Percentiles rank a stretch among this genome's conserved stretches.
phyloP scores from a whole-genome alignment of 1,284 basidiomycete species.

The Rhodotorula sp. region DNA sequence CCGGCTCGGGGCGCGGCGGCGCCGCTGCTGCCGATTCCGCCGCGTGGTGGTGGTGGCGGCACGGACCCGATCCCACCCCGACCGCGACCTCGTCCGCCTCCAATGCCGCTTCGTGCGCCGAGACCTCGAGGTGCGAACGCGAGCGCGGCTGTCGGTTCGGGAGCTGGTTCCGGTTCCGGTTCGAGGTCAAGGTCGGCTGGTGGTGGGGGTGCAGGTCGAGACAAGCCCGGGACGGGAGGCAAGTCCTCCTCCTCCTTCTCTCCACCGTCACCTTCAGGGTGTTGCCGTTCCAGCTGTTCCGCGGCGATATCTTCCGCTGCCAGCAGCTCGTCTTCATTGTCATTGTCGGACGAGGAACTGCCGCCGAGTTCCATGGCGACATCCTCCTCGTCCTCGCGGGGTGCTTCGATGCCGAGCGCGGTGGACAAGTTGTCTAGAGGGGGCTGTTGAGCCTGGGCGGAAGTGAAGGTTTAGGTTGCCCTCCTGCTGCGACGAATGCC shows the following conservation, averaged over 20 bases:
- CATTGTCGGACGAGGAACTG: constrained; percentile 12
- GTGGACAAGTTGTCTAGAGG: constrained; percentile 54
- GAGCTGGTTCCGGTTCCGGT: constrained; percentile 17
- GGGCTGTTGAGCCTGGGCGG: neutral
- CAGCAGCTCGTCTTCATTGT: constrained; percentile 13
- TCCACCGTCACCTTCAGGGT: constrained; percentile 45
- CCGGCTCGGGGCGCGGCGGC: constrained; percentile 2
- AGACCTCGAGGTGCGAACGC: constrained; percentile 53
- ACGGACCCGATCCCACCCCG: constrained; percentile 3
- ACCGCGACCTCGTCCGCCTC: neutral
- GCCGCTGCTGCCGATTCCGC: constrained; percentile 6
- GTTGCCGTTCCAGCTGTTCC: constrained; percentile 39
- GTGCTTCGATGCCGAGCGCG: constrained; percentile 49
- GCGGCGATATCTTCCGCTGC: constrained; percentile 15
- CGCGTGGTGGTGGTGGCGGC: neutral
- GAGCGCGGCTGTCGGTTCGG: constrained; percentile 19
- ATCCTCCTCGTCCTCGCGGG: constrained; percentile 53
- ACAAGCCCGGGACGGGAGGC: constrained; percentile 29
- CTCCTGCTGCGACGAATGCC: constrained; percentile 36
- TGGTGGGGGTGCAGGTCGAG: constrained; percentile 51
- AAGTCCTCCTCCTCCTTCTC: constrained; percentile 49
- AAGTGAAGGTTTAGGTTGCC: neutral
- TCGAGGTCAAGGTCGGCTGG: too few species aligned
- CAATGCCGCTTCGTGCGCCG: constrained; percentile 13
- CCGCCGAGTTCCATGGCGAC: constrained; percentile 45